Evolutionary conservation across 495 filamentous ascomycete species (phyloP), one percentile per base, ranked within the genome.

Genomic region (Aspergillus indologenus): DNA sequence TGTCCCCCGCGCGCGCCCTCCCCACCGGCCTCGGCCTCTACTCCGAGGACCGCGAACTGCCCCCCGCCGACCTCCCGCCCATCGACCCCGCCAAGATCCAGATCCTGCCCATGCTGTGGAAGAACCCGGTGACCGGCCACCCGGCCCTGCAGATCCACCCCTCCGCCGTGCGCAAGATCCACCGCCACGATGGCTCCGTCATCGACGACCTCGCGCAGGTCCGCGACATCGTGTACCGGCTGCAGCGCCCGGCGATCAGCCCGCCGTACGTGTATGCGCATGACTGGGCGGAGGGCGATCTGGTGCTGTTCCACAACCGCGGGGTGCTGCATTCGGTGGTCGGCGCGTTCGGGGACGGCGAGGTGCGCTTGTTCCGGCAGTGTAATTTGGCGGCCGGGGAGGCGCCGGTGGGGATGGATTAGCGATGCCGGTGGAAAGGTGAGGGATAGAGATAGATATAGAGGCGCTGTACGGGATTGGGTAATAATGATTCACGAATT

Each of bases 251-350:
- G 0, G 87, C 79, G 0, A 90, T 90, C 58, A 81, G 79, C 19
- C 87, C 88, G 1, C 68, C 78, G 56, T 79, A 78, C 61, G 88
- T 90, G 31, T 90, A 90, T 69, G 70, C 86, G 12, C 85, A 90
- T 69, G 87, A 90, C 61, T 90, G 88, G 87, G 78, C 84, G 60
- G 84, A 88, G 62, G 87, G 87, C 8, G 87, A 89, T 62, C 70
- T 89, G 53, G 88, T 90, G 4, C 68, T 90, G 31, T 90, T 90
- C 68, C 85, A 90, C 63, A 90, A 90, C 65, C 82, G 86, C 11
- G 87, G 87, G 1, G 79, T 89, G 20, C 61, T 90, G 53, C 88
- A 91, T 68, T 83, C 82, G 4, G 87, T 90, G 42, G 87, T 90
- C 0, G 88, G 87, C 1, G 86, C 86, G 1, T 90, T 91, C 69